Percentiles rank a stretch among this genome's conserved stretches.
Evolutionary conservation across 1,284 basidiomycete species (phyloP).

Genomic region (Heterobasidion parviporum): DNA sequence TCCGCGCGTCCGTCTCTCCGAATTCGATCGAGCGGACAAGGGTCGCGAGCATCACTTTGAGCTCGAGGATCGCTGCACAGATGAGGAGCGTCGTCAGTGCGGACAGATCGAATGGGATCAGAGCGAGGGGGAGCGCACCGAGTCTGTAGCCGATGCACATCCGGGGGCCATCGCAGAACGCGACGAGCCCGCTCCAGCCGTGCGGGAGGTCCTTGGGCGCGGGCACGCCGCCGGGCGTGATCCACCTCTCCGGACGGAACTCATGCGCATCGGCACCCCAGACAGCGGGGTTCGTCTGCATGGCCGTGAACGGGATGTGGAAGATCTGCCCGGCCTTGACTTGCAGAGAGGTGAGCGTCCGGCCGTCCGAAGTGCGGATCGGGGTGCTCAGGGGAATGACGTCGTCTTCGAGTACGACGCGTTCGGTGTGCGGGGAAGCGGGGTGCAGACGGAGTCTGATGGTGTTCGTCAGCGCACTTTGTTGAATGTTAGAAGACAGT

Average conservation of each 20-base stretch:
- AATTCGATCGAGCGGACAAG: background rate
- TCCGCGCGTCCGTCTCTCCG: background rate
- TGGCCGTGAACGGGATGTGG: conserved; percentile 15
- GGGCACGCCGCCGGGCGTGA: conserved; percentile 3
- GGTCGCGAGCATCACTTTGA: background rate
- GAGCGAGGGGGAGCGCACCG: conserved; percentile 2
- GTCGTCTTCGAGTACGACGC: conserved; percentile 13
- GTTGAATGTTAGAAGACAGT: background rate
- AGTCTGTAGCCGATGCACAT: conserved; percentile 10
- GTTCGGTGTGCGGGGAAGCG: conserved; percentile 14
- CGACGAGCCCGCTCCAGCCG: conserved; percentile 10
- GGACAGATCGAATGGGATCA: background rate
- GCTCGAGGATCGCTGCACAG: background rate
- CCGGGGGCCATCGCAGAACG: conserved; percentile 13
- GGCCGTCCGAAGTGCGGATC: conserved; percentile 12
- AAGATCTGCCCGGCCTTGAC: conserved; percentile 17
- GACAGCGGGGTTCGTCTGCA: conserved; percentile 15
- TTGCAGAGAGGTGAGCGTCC: conserved; percentile 8
- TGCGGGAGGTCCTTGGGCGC: conserved; percentile 2
- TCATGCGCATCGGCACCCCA: conserved; percentile 20
- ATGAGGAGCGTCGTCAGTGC: background rate
- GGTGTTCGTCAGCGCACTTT: background rate
- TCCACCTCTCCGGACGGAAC: conserved; percentile 17
- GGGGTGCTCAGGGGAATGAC: conserved; percentile 16
- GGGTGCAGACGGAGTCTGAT: conserved; percentile 16